These are phyloP conservation scores for Verticillium tricorpus DNA, from an alignment of 2,329 filamentous ascomycete species.

Conservation along the genomic window DNA sequence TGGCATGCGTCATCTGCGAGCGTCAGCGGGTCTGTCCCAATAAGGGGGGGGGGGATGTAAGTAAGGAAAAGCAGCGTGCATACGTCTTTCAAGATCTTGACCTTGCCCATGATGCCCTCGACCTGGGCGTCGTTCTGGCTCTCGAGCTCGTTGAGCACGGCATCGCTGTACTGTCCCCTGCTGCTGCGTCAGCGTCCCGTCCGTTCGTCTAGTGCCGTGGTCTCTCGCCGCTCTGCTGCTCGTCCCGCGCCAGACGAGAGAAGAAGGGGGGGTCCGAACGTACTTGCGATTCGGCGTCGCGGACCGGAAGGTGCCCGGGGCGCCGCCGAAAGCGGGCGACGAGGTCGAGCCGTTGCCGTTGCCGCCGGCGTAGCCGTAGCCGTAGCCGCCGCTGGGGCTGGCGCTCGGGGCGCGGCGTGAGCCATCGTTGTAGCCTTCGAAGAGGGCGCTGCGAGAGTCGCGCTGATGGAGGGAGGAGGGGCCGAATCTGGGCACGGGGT, in stretches of 20 bases:
- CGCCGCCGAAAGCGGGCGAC: slow-evolving; percentile 25
- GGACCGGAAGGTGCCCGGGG: slow-evolving; percentile 46
- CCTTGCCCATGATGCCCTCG: slow-evolving; percentile 86
- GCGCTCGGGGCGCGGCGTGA: slow-evolving; percentile 38
- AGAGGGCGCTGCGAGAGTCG: slow-evolving; percentile 67
- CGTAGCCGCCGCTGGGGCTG: slow-evolving; percentile 49
- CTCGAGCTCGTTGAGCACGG: slow-evolving; percentile 88
- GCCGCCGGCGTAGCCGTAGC: slow-evolving; percentile 33
- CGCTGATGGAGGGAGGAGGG: slow-evolving; percentile 68
- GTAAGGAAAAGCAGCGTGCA: slow-evolving; percentile 15
- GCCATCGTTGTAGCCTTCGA: slow-evolving; percentile 60
- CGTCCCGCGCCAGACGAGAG: too few relatives aligned
- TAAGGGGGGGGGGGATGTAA: slow-evolving; percentile 1
- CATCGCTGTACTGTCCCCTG: slow-evolving; percentile 87
- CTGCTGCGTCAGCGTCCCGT: background rate
- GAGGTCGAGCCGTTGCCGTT: background rate
- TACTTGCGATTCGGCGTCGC: slow-evolving; percentile 70
- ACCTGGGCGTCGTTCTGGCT: slow-evolving; percentile 91
- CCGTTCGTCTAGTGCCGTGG: background rate
- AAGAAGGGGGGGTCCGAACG: slow-evolving; percentile 12
- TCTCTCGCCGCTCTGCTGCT: background rate
- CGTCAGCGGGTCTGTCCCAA: background rate
- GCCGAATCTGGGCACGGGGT: slow-evolving; percentile 46
- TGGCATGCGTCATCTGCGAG: slow-evolving; percentile 76
- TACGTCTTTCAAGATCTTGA: slow-evolving; percentile 84